phyloP scores from a whole-genome alignment of 768 basidiomycete species.

The Cyclocybe aegerita region DNA sequence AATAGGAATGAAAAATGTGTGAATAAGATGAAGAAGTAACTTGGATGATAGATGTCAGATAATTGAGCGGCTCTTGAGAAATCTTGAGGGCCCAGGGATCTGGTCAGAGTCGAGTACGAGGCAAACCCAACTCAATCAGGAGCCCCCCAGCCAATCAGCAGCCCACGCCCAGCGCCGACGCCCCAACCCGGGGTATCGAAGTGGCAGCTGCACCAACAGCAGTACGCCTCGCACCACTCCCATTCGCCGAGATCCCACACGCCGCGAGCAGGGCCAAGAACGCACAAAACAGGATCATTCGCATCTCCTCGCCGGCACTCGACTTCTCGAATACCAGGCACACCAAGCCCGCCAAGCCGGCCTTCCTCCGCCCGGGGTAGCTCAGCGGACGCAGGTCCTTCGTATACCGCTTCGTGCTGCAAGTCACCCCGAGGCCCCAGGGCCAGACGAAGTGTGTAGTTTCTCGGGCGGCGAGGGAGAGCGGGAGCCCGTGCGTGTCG shows the following conservation, averaged over 20 bases:
- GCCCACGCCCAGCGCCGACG: too few species aligned
- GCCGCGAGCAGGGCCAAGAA: constrained; percentile 47
- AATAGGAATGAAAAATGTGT: too few species aligned
- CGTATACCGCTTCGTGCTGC: constrained; percentile 35
- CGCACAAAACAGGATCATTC: constrained; percentile 55
- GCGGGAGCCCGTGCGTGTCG: constrained; percentile 67
- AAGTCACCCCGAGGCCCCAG: constrained; percentile 42
- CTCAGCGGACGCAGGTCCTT: constrained; percentile 40
- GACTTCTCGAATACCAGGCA: constrained; percentile 55
- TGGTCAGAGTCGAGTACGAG: too few species aligned
- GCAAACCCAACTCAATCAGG: too few species aligned
- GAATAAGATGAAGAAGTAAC: too few species aligned
- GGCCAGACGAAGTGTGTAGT: constrained; percentile 47
- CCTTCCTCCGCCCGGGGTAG: constrained; percentile 34
- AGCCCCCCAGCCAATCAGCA: too few species aligned
- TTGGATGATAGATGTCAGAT: too few species aligned
- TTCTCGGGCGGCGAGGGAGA: constrained; percentile 51
- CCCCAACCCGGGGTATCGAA: too few species aligned
- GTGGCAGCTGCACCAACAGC: neutral
- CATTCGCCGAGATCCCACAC: constrained; percentile 43
- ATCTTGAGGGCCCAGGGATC: too few species aligned
- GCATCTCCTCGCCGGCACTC: constrained; percentile 67
- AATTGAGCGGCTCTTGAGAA: too few species aligned
- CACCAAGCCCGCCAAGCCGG: constrained; percentile 38
- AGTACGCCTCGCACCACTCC: neutral